These are phyloP conservation scores for Saccharomycodes ludwigii DNA, from an alignment of 805 yeast genomes.

Conservation along the genomic window DNA sequence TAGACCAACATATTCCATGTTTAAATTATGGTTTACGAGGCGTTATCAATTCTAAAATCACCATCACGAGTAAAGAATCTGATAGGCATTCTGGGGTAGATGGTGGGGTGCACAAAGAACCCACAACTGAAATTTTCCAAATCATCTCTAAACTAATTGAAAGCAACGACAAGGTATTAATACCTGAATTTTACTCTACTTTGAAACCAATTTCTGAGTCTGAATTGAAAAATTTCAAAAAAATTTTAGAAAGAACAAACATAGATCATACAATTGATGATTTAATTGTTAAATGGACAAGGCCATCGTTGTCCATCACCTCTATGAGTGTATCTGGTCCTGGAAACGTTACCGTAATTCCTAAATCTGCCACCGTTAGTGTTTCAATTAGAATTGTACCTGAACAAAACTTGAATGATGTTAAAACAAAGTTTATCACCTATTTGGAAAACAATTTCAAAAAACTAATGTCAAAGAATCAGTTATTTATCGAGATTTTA, in stretches of 20 bases:
- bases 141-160: conserved; percentile 51
- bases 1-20: conserved; percentile 81
- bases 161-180: conserved; percentile 40
- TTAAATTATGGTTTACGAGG: conserved; percentile 92
- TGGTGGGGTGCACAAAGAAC: conserved; percentile 85
- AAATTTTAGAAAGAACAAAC: conserved; percentile 35
- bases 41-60: conserved; percentile 68
- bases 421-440: conserved; percentile 37
- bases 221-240: conserved; percentile 52
- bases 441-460: conserved; percentile 39
- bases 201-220: conserved; percentile 42
- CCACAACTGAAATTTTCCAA: conserved; percentile 74
- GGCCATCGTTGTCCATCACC: conserved; percentile 82
- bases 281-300: conserved; percentile 73
- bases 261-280: conserved; percentile 30
- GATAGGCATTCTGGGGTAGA: conserved; percentile 95
- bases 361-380: conserved; percentile 64
- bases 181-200: conserved; percentile 66
- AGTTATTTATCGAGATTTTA: conserved; percentile 44
- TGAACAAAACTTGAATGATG: conserved; percentile 54
- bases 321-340: conserved; percentile 83
- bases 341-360: conserved; percentile 78
- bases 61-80: conserved; percentile 58
- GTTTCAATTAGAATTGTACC: conserved; percentile 84
- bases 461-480: conserved; percentile 46